These are phyloP conservation scores for Coelastrella sp. DNA, from an alignment of 139 green algal species.

Conservation along the genomic window DNA sequence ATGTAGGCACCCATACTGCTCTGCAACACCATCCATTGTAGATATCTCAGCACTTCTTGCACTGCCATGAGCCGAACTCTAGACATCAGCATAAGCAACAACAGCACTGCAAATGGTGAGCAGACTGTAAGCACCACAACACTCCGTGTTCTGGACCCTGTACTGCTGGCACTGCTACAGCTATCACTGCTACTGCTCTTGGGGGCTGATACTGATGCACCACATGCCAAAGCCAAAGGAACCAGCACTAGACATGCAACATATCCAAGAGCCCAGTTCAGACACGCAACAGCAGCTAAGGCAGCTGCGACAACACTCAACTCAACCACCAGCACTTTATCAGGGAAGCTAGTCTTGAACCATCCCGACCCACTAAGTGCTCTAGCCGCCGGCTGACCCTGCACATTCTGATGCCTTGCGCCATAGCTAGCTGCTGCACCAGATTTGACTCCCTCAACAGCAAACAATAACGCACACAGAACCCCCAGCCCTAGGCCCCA, in stretches of 20 bases:
- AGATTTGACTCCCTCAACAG: neutral
- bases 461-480: conserved; percentile 4
- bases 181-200: neutral
- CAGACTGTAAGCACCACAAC: neutral
- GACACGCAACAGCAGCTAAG: conserved; percentile 58
- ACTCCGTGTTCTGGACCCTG: neutral
- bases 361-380: too few relatives aligned
- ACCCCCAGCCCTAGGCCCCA: neutral
- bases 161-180: neutral
- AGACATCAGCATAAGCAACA: neutral
- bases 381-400: too few relatives aligned
- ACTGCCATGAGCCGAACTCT: neutral
- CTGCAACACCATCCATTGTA: conserved; percentile 15
- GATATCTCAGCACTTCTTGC: too few relatives aligned
- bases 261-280: conserved; percentile 67
- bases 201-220: too few relatives aligned
- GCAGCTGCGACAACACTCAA: conserved; percentile 42
- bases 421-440: neutral
- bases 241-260: conserved; percentile 48
- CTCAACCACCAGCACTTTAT: conserved; percentile 34
- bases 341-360: too few relatives aligned
- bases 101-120: too few relatives aligned
- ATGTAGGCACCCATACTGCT: conserved; percentile 1
- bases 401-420: too few relatives aligned
- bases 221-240: conserved; percentile 31